Percentiles rank a stretch among this genome's conserved stretches.
Conservation (phyloP, 257 asterid species). For the Solanum pimpinellifolium region DNA sequence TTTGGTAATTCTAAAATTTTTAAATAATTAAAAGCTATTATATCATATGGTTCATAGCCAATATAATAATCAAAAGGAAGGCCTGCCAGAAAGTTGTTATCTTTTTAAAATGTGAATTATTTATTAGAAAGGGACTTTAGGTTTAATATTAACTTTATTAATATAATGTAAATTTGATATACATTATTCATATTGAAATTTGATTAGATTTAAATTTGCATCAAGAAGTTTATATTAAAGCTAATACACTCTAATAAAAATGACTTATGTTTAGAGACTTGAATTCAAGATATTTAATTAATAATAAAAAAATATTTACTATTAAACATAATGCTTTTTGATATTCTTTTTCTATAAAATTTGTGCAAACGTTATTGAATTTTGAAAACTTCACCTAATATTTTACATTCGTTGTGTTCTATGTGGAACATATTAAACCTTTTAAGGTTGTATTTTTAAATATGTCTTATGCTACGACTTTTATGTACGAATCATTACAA, state of each 20-base stretch:
- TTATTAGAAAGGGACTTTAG: neutral
- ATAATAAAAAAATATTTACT: neutral
- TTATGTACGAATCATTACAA: neutral
- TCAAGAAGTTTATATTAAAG: accelerated
- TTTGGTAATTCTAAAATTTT: neutral
- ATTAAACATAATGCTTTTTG: accelerated
- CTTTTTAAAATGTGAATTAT: neutral
- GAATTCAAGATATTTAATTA: neutral
- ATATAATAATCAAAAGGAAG: neutral
- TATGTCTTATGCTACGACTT: neutral
- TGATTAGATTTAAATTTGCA: neutral
- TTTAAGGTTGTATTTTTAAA: neutral
- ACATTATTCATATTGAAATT: accelerated
- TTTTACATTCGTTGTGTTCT: too few species aligned
- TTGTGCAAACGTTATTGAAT: too few species aligned
- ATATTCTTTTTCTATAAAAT: neutral
- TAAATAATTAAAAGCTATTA: neutral
- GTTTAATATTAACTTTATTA: neutral
- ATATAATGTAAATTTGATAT: neutral
- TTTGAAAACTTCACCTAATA: too few species aligned
- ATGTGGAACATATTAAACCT: neutral
- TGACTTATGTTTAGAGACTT: accelerated
- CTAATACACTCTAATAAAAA: neutral
- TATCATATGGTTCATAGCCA: neutral
- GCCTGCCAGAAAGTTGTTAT: neutral